These are phyloP conservation scores for Aquilaria agallochum DNA, from an alignment of 441 rosid genomes.

Conservation along the genomic window DNA sequence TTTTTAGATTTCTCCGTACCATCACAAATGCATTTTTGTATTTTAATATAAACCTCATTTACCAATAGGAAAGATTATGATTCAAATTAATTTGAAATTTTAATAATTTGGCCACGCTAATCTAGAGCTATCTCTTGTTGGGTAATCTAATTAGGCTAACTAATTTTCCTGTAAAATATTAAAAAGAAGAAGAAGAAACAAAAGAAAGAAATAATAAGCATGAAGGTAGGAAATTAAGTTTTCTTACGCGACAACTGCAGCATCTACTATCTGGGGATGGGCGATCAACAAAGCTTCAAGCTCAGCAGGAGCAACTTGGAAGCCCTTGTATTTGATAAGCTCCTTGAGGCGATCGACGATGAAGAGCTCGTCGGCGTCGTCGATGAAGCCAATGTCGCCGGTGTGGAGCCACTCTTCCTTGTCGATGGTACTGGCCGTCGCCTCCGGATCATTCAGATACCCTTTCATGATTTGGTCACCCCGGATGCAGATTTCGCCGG, in stretches of 20 bases:
- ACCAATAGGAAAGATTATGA: too few species aligned
- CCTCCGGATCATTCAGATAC: conserved; percentile 63
- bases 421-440: conserved; percentile 58
- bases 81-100: too few species aligned
- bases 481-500: conserved; percentile 42
- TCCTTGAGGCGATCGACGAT: conserved; percentile 69
- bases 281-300: conserved; percentile 37
- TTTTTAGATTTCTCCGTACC: too few species aligned
- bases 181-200: not conserved
- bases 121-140: too few species aligned
- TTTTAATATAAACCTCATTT: too few species aligned
- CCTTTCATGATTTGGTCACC: conserved; percentile 62
- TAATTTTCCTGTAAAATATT: not conserved
- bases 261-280: conserved; percentile 28
- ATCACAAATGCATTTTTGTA: too few species aligned
- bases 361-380: conserved; percentile 61
- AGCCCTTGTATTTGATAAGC: conserved; percentile 62
- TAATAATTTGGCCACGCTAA: too few species aligned
- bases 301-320: conserved; percentile 58
- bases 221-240: not conserved
- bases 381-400: conserved; percentile 59
- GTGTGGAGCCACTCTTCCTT: conserved; percentile 65
- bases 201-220: not conserved
- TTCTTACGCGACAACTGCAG: conserved; percentile 38
- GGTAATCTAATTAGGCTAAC: too few species aligned